These are phyloP conservation scores for Eragrostis nindensis DNA, from an alignment of 176 grass and related monocot genomes.

Conservation along the genomic window DNA sequence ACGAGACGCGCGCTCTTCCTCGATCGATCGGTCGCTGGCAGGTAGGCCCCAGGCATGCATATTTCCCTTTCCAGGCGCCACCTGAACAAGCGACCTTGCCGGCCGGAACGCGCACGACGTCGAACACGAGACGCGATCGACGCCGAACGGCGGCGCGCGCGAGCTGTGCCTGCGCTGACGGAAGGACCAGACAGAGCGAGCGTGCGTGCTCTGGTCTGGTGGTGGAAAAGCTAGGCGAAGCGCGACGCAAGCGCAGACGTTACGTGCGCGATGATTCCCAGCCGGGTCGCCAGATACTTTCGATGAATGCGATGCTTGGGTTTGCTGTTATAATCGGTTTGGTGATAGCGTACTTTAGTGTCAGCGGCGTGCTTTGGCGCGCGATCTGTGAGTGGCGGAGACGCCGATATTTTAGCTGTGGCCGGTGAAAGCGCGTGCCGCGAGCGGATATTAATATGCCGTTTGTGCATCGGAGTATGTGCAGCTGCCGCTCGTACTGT, in stretches of 20 bases:
- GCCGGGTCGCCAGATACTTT: background rate
- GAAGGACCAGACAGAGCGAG: no score
- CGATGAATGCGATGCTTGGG: background rate
- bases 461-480: background rate
- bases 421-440: conserved; percentile 22
- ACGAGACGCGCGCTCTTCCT: background rate
- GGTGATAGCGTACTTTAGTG: background rate
- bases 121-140: background rate
- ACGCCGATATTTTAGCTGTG: background rate
- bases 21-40: no score
- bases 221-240: no score
- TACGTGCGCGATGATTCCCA: background rate
- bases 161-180: no score
- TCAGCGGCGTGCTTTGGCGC: background rate
- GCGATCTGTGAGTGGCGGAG: background rate
- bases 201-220: no score
- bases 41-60: no score
- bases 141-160: no score
- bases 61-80: no score
- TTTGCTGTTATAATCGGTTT: background rate
- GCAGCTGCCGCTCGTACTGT: background rate
- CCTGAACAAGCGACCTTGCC: no score
- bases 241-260: background rate
- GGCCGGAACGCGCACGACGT: no score
- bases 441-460: background rate